A percentile compares a stretch with the other conserved stretches of the same genome.
Conservation (phyloP, 2,329 filamentous ascomycete genomes). For the Cladophialophora chaetospira region DNA sequence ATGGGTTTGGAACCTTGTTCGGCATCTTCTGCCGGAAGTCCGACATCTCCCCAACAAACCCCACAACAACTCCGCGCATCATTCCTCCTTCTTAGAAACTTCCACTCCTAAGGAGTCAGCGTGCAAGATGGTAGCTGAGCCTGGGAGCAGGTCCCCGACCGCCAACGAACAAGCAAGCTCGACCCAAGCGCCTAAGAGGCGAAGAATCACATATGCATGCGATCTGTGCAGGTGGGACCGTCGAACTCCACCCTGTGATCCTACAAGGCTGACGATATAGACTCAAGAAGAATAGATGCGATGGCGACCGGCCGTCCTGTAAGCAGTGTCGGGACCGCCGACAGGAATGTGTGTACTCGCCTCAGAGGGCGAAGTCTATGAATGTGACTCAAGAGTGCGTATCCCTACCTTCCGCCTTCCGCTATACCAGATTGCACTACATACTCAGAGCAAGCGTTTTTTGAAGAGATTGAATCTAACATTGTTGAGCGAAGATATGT, state of each 20-base stretch:
- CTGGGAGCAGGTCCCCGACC: not conserved
- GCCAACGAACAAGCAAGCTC: not conserved
- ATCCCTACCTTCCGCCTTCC: not conserved
- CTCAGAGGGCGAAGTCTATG: not conserved
- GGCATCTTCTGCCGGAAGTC: not conserved
- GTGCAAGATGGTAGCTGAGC: conserved; percentile 6
- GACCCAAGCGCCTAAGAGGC: conserved; percentile 1
- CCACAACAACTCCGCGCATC: conserved; percentile 1
- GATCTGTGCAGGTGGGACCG: conserved; percentile 11
- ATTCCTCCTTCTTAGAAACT: too few relatives aligned
- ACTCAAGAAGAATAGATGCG: conserved; percentile 10
- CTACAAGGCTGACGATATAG: not conserved
- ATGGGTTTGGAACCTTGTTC: not conserved
- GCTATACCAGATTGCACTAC: not conserved
- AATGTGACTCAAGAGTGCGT: conserved; percentile 3
- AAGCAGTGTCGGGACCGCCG: conserved; percentile 1
- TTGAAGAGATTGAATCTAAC: not conserved
- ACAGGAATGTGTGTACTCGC: conserved; percentile 9
- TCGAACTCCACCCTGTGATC: not conserved
- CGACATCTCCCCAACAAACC: not conserved
- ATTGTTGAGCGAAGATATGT: not conserved
- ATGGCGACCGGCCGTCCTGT: conserved; percentile 8
- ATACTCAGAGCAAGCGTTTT: not conserved
- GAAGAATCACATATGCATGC: conserved; percentile 3
- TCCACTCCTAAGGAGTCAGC: not conserved